Evolutionary conservation across 2,329 filamentous ascomycete species (phyloP).

Genomic region (Drechslerella dactyloides): DNA sequence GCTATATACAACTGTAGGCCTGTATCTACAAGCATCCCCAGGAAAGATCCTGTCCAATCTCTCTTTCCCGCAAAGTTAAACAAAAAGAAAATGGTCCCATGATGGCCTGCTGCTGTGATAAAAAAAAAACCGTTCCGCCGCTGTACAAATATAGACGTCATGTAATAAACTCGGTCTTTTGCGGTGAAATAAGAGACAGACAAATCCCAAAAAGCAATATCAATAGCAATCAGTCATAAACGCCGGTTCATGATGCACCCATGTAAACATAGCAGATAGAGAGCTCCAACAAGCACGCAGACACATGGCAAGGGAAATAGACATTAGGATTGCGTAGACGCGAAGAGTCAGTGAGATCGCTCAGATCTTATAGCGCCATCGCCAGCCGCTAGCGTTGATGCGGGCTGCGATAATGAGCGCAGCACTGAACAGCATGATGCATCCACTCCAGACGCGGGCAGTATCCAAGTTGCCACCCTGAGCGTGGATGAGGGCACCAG

Average conservation of each 20-base stretch:
- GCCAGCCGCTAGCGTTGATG: constrained; percentile 41
- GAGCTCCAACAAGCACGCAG: constrained; percentile 24
- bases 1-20: constrained; percentile 36
- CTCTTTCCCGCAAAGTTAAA: constrained; percentile 13
- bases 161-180: constrained; percentile 8
- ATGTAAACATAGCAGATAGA: constrained; percentile 22
- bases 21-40: constrained; percentile 35
- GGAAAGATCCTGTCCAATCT: constrained; percentile 19
- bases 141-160: constrained; percentile 12
- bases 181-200: constrained; percentile 8
- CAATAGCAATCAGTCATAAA: constrained; percentile 4
- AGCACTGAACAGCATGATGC: constrained; percentile 47
- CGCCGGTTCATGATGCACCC: constrained; percentile 50
- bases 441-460: constrained; percentile 48
- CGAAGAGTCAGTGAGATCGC: constrained; percentile 1
- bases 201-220: constrained; percentile 21
- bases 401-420: constrained; percentile 44
- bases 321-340: not conserved
- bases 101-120: constrained; percentile 1
- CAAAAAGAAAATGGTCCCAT: constrained; percentile 9
- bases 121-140: not conserved
- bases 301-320: constrained; percentile 1
- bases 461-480: constrained; percentile 38
- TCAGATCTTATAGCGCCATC: constrained; percentile 42
- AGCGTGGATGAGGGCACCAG: constrained; percentile 62